Base-by-base conservation (phyloP, 352 stramenopile genomes). In the Globisporangium middletonii region DNA sequence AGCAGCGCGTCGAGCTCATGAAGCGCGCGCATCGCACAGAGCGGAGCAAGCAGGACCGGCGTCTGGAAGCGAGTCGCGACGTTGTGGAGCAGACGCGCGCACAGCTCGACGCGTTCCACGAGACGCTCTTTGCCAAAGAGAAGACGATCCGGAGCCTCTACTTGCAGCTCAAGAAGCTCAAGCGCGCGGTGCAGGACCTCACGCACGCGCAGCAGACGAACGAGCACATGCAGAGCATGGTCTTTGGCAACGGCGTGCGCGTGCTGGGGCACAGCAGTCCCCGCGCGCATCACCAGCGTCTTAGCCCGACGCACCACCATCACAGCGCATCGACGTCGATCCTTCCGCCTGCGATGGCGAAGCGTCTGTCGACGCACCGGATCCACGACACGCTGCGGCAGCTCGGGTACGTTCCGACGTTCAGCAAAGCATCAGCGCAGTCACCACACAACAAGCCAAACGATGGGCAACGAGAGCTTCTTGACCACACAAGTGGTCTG, bases 121-220 rank as follows among this genome's bases (percentile, higher is more conserved):
- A 67, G 30, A 67, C 84, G 37, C 26, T 86, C 2, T 64, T 77
- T 18, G 64, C 73, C 2, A 86, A 88, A 38, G 80, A 93, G 52
- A 83, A 84, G 41, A 59, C 68, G 26, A 70, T 86, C 28, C 71
- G 83, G 37, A 72, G 62, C 4, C 77, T 90, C 33, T 81, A 86
- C 41, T 51, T 91, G 23, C 67, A 83, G 54, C 79, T 93, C 53
- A 93, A 93, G 62, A 74, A 79, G 41, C 76, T 93, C 50, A 91
- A 91, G 66, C 75, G 77, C 9, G 59, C 75, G 9, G 59, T 90
- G 0, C 75, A 82, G 18, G 79, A 91, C 11, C 60, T 87, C 16
- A 58, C 71, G 12, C 57, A 64, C 1, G 72, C 69, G 0, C 67
- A 84, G 5, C 76, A 88, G n/a, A 72, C 65, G 13, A 89, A 83